phyloP scores from a whole-genome alignment of 164 flowering plant species.

The Saururus chinensis region DNA sequence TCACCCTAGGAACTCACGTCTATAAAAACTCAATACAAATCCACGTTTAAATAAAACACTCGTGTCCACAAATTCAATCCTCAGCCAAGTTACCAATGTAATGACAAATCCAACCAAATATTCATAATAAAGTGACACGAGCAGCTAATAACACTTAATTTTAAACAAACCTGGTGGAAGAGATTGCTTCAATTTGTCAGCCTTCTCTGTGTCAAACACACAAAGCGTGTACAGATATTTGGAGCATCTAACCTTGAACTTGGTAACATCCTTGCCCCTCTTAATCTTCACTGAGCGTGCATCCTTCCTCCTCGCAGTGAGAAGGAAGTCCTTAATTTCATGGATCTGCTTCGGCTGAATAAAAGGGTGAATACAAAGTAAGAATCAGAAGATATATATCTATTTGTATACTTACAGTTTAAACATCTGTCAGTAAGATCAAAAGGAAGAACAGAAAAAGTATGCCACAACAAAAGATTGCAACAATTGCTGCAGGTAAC shows the following conservation, averaged over 20 bases:
- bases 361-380: background rate
- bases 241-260: constrained; percentile 81
- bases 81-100: no score
- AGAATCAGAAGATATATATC: no score
- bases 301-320: constrained; percentile 78
- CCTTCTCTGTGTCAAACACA: constrained; percentile 62
- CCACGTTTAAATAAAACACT: no score
- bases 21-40: no score
- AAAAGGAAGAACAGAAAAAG: background rate
- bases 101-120: no score
- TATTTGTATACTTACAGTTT: background rate
- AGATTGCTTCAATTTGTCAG: constrained; percentile 78
- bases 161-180: constrained; percentile 61
- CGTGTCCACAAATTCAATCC: no score
- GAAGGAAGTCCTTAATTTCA: constrained; percentile 84
- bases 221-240: constrained; percentile 70
- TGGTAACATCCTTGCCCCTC: constrained; percentile 65
- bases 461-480: no score
- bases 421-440: background rate
- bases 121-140: no score
- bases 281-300: constrained; percentile 71
- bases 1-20: no score
- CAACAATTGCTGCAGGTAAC: no score
- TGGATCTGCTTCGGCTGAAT: constrained; percentile 74
- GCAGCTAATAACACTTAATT: background rate